phyloP scores from a whole-genome alignment of 495 filamentous ascomycete genomes.

The Aspergillus wentii region DNA sequence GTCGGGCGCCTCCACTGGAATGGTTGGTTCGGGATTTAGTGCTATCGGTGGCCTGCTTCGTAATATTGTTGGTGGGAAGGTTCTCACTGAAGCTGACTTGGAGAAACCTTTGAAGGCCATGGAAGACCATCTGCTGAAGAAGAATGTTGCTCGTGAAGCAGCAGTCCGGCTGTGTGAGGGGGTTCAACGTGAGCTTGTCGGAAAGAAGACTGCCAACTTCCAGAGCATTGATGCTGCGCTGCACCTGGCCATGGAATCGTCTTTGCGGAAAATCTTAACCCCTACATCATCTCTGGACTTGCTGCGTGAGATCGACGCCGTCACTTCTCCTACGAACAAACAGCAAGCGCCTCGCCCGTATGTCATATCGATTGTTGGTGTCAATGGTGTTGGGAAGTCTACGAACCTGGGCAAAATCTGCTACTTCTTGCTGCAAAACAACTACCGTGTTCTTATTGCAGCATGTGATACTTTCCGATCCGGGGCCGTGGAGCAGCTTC shows the following conservation, averaged over 20 bases:
- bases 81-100: conserved; percentile 78
- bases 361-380: conserved; percentile 95
- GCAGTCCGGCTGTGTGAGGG: conserved; percentile 87
- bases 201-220: conserved; percentile 88
- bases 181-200: conserved; percentile 82
- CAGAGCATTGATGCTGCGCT: conserved; percentile 85
- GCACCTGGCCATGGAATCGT: conserved; percentile 78
- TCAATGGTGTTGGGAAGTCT: conserved; percentile 97
- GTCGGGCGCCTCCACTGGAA: conserved; percentile 44
- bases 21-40: conserved; percentile 73
- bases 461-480: conserved; percentile 97
- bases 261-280: conserved; percentile 89
- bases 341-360: conserved; percentile 68
- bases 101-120: conserved; percentile 90
- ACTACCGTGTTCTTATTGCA: conserved; percentile 90
- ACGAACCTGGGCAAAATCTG: conserved; percentile 96
- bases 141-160: conserved; percentile 95
- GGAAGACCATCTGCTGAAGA: conserved; percentile 90
- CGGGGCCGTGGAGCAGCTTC: conserved; percentile 93
- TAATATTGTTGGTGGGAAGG: conserved; percentile 91
- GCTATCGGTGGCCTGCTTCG: conserved; percentile 83
- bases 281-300: conserved; percentile 93
- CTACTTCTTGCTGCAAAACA: conserved; percentile 95
- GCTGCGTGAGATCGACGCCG: conserved; percentile 82
- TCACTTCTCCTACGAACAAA: conserved; percentile 55